Evolutionary conservation across 2,329 filamentous ascomycete genomes (phyloP).

Genomic region (Penicillium oxalicum): DNA sequence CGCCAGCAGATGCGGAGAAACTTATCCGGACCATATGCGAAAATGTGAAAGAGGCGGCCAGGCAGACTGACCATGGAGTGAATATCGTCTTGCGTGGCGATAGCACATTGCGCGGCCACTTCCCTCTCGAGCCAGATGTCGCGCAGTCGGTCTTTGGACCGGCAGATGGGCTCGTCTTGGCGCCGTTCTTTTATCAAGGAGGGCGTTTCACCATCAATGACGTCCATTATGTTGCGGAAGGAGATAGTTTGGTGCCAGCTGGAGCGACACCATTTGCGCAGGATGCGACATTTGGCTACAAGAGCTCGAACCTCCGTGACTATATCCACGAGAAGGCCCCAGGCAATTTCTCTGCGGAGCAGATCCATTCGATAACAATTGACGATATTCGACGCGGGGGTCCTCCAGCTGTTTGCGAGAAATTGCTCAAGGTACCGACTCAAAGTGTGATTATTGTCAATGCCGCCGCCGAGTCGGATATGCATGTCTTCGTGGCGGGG

Average conservation of each 20-base stretch:
- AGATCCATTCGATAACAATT: conserved; percentile 43
- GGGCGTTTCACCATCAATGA: conserved; percentile 53
- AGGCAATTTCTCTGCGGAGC: conserved; percentile 35
- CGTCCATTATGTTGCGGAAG: conserved; percentile 54
- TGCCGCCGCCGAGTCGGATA: conserved; percentile 49
- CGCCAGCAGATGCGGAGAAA: conserved; percentile 42
- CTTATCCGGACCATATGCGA: conserved; percentile 49
- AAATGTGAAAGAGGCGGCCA: conserved; percentile 45
- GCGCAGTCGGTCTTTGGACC: conserved; percentile 47
- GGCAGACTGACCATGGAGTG: conserved; percentile 36
- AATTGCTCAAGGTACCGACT: conserved; percentile 34
- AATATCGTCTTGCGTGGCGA: conserved; percentile 55
- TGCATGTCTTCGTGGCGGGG: conserved; percentile 51
- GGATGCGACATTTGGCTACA: conserved; percentile 55
- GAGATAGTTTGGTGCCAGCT: conserved; percentile 45
- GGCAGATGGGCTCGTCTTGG: conserved; percentile 50
- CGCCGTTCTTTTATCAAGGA: conserved; percentile 56
- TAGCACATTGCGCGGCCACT: conserved; percentile 53
- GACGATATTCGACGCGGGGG: conserved; percentile 47
- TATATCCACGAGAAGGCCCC: conserved; percentile 52
- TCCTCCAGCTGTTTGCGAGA: conserved; percentile 36
- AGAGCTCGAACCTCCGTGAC: conserved; percentile 48
- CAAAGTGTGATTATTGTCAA: conserved; percentile 48
- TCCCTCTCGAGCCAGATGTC: conserved; percentile 51
- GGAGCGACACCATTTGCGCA: conserved; percentile 52